Base-by-base conservation (phyloP, 352 stramenopile genomes). In the Pythium phragmiticola region DNA sequence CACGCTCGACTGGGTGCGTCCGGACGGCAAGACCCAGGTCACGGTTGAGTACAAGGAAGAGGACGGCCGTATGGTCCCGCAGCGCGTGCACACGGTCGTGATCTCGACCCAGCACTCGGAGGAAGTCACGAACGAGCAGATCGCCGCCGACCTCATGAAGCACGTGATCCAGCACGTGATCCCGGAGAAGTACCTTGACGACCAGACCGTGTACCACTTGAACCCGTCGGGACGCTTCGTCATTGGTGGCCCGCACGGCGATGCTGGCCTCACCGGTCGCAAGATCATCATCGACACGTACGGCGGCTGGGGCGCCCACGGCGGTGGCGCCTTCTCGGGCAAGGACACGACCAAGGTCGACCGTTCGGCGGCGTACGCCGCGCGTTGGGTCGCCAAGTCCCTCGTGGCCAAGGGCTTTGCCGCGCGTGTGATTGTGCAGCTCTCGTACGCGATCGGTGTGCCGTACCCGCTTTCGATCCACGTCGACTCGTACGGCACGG, bases 261-360 rank as follows among this genome's bases (percentile, higher is more conserved):
- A 99, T 81, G 97, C 97, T 34, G 97, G 98, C 76, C 82, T 99
- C 2, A 99, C 98, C 26, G 98, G 98, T 61, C 90, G 98, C 51
- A 99, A 99, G 85, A 99, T 99, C 73, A 98, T 98, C 68, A 98
- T 98, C n/a, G 94, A 99, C 82, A 99, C 96, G 3, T 99, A 99
- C 80, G 98, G 98, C 53, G 98, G 98, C 64, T 99, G 98, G 97
- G 97, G 97, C 45, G 96, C 95, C 46, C 97, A 99, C 78, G 98
- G 98, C 75, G 98, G 98, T 57, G 98, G 97, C 75, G 96, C 98
- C 45, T 99, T 99, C 82, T 99, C 96, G 33, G 98, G 98, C 61
- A 99, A 99, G 88, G 97, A 99, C 82, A 97, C 95, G 48, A 99
- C 96, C 61, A 99, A 99, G 84, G 97, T 99, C 8, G 98, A 99